Evolutionary conservation across 768 basidiomycete species (phyloP).

Genomic region (Boletus edulis): DNA sequence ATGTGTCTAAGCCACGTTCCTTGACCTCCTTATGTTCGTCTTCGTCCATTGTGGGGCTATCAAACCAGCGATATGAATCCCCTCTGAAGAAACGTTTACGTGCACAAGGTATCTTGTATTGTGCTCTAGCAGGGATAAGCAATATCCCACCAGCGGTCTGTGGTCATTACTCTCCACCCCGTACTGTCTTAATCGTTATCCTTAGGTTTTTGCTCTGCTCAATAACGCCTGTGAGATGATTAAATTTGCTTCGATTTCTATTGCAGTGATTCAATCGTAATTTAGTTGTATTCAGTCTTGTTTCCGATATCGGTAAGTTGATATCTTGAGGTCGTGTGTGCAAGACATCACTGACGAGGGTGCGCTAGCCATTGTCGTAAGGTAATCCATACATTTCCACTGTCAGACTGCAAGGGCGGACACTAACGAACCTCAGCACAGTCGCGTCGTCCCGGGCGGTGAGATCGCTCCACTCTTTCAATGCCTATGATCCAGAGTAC

Average conservation of each 20-base stretch:
- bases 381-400: neutral
- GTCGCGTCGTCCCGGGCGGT: slow-evolving; percentile 10
- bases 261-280: neutral
- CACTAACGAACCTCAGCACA: neutral
- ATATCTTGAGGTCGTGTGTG: neutral
- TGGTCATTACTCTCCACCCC: neutral
- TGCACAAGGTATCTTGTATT: slow-evolving; percentile 19
- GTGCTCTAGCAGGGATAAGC: slow-evolving; percentile 6
- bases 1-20: slow-evolving; percentile 10
- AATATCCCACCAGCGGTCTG: slow-evolving; percentile 16
- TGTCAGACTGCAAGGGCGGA: neutral
- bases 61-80: slow-evolving; percentile 3
- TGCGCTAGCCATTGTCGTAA: slow-evolving; percentile 6
- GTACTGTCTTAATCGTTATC: neutral
- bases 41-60: slow-evolving; percentile 18
- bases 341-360: neutral
- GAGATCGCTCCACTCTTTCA: slow-evolving; percentile 6
- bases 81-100: slow-evolving; percentile 15
- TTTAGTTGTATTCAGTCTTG: neutral
- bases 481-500: neutral
- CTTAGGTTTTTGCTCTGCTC: slow-evolving; percentile 8
- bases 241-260: neutral
- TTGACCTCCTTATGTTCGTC: slow-evolving; percentile 19
- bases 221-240: slow-evolving; percentile 4
- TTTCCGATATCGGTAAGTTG: slow-evolving; percentile 2